Percentiles rank a stretch among this genome's conserved stretches.
Evolutionary conservation across 768 basidiomycete species (phyloP).

Genomic region (Terana coerulea): DNA sequence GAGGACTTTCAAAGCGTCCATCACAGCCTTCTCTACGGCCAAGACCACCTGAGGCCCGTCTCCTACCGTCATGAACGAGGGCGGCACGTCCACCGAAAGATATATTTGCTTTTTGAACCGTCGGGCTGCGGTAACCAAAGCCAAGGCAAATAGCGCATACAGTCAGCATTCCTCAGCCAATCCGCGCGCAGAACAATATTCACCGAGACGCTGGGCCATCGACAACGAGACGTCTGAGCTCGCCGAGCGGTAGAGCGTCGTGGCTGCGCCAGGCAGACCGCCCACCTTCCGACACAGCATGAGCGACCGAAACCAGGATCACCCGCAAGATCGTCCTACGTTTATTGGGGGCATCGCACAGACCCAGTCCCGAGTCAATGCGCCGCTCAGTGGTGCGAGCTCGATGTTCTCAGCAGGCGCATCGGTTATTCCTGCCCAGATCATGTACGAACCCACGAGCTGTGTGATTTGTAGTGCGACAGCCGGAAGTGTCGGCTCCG

Average conservation of each 20-base stretch:
- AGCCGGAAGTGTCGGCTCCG: slow-evolving; percentile 49
- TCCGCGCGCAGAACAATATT: slow-evolving; percentile 22
- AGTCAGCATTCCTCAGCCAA: slow-evolving; percentile 5
- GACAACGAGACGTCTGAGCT: slow-evolving; percentile 60
- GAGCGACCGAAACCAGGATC: not conserved
- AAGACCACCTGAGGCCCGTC: slow-evolving; percentile 46
- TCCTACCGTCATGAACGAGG: slow-evolving; percentile 36
- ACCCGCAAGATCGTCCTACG: slow-evolving; percentile 20
- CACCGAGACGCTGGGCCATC: slow-evolving; percentile 82
- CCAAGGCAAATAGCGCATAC: slow-evolving; percentile 9
- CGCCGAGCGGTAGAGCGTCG: slow-evolving; percentile 60
- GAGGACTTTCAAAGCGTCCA: slow-evolving; percentile 40
- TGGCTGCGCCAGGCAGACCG: slow-evolving; percentile 41
- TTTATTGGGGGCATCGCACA: slow-evolving; percentile 67
- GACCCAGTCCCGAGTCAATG: slow-evolving; percentile 73
- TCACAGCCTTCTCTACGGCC: slow-evolving; percentile 59
- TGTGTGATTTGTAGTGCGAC: slow-evolving; percentile 64
- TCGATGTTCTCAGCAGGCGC: slow-evolving; percentile 38
- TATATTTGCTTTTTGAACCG: slow-evolving; percentile 68
- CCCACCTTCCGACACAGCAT: slow-evolving; percentile 8
- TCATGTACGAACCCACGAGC: slow-evolving; percentile 73
- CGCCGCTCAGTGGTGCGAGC: slow-evolving; percentile 50
- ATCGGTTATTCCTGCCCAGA: slow-evolving; percentile 72
- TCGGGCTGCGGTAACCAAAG: slow-evolving; percentile 42
- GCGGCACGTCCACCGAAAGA: slow-evolving; percentile 60